Evolutionary conservation across 768 basidiomycete species (phyloP).

Genomic region (Kwoniella heveanensis): DNA sequence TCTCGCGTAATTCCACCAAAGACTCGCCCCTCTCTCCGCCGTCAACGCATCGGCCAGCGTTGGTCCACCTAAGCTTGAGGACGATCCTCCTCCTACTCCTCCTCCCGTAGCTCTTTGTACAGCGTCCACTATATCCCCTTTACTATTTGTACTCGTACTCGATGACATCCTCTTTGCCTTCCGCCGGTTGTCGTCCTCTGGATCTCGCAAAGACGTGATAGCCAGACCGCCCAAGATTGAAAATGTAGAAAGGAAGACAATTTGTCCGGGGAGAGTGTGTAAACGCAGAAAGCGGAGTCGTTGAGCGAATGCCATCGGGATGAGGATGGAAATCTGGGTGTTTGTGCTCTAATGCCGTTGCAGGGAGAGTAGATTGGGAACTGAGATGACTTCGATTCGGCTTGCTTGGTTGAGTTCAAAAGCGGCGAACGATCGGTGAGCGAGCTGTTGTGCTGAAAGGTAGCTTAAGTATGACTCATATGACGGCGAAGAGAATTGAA

Average conservation of each 20-base stretch:
- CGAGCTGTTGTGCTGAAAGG: too few species aligned
- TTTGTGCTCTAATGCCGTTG: too few species aligned
- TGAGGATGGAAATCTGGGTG: not conserved
- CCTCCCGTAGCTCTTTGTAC: conserved; percentile 5
- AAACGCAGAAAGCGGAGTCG: conserved; percentile 7
- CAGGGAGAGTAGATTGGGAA: too few species aligned
- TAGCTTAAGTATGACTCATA: too few species aligned
- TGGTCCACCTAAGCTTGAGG: not conserved
- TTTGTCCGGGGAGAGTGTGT: conserved; percentile 19
- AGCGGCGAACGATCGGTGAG: too few species aligned
- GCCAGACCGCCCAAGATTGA: conserved; percentile 14
- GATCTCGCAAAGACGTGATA: conserved; percentile 12
- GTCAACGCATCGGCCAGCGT: conserved; percentile 24
- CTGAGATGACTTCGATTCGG: not conserved
- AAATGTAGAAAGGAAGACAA: conserved; percentile 14
- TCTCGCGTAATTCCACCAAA: conserved; percentile 27
- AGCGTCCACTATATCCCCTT: conserved; percentile 17
- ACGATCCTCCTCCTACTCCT: not conserved
- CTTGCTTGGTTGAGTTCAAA: too few species aligned
- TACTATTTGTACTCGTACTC: not conserved
- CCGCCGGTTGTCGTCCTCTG: not conserved
- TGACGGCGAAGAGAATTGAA: too few species aligned
- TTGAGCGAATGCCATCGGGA: conserved; percentile 1
- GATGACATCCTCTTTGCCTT: not conserved
- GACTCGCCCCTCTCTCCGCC: conserved; percentile 22